These are phyloP conservation scores for Kodamaea fungicola DNA, from an alignment of 1,139 yeast species.

Conservation along the genomic window DNA sequence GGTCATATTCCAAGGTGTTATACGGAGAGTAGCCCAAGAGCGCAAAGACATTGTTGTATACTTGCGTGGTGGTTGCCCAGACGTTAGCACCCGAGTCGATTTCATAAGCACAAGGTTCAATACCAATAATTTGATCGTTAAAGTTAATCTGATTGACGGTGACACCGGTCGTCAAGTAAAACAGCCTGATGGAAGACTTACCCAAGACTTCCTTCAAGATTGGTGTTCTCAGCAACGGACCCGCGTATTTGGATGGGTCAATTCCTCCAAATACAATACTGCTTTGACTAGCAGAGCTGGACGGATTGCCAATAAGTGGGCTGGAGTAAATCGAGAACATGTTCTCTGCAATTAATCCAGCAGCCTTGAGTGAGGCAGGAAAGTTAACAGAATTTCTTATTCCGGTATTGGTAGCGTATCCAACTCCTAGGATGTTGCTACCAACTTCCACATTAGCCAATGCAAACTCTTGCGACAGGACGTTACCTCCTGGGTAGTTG, in stretches of 20 bases:
- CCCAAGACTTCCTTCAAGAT: slow-evolving; percentile 13
- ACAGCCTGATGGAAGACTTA: slow-evolving; percentile 6
- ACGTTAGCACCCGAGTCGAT: slow-evolving; percentile 21
- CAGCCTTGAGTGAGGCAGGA: slow-evolving; percentile 12
- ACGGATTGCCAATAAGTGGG: neutral
- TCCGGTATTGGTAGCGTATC: slow-evolving; percentile 12
- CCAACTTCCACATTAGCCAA: slow-evolving; percentile 5
- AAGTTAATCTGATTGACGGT: slow-evolving; percentile 17
- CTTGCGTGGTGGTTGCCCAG: slow-evolving; percentile 17
- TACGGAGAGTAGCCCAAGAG: slow-evolving; percentile 13
- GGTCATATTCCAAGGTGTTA: slow-evolving; percentile 3
- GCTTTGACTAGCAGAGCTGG: slow-evolving; percentile 10
- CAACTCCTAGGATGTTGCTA: slow-evolving; percentile 20
- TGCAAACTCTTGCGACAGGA: slow-evolving; percentile 11
- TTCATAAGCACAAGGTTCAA: slow-evolving; percentile 15
- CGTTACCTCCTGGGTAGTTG: slow-evolving; percentile 3
- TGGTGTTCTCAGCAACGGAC: slow-evolving; percentile 17
- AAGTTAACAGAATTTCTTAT: slow-evolving; percentile 4
- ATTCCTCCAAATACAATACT: slow-evolving; percentile 22
- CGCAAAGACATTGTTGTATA: slow-evolving; percentile 15
- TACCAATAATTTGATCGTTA: slow-evolving; percentile 11
- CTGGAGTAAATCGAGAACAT: slow-evolving; percentile 13
- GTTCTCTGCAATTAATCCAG: slow-evolving; percentile 11
- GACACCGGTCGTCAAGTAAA: slow-evolving; percentile 14
- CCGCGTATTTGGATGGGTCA: slow-evolving; percentile 14